phyloP scores from a whole-genome alignment of 805 yeast genomes.

The Metschnikowia arizonensis region DNA sequence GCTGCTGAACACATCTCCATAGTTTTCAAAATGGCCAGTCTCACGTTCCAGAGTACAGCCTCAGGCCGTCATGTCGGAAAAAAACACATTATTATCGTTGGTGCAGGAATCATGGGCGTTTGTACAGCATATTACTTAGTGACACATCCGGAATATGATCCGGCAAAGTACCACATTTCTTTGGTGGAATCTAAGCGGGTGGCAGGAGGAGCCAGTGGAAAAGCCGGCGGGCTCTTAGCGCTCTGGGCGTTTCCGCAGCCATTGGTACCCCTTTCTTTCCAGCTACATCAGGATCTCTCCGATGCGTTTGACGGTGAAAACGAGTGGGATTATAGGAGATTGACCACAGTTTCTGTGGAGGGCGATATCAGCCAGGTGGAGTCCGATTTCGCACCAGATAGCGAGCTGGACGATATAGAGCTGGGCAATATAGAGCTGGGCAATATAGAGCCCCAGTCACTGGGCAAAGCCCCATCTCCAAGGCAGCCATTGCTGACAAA shows the following conservation, averaged over 20 bases:
- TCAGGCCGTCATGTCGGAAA: slow-evolving; percentile 54
- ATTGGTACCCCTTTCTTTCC: slow-evolving; percentile 82
- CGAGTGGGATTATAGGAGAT: slow-evolving; percentile 90
- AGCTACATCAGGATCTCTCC: slow-evolving; percentile 78
- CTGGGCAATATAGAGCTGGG: neutral
- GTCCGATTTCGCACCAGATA: slow-evolving; percentile 16
- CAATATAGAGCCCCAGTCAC: neutral
- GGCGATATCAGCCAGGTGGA: slow-evolving; percentile 57
- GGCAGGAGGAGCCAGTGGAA: slow-evolving; percentile 97
- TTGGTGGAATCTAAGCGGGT: slow-evolving; percentile 85
- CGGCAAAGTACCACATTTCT: slow-evolving; percentile 72
- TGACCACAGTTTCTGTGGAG: slow-evolving; percentile 81
- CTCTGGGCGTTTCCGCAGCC: slow-evolving; percentile 97
- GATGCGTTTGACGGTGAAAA: slow-evolving; percentile 74
- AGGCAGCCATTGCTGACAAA: slow-evolving; percentile 35
- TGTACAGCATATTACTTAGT: slow-evolving; percentile 89
- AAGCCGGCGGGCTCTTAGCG: slow-evolving; percentile 94
- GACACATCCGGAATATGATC: slow-evolving; percentile 74
- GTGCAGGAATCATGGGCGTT: slow-evolving; percentile 95
- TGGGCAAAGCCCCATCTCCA: slow-evolving; percentile 25
- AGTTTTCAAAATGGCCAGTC: slow-evolving; percentile 23
- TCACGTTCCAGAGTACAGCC: slow-evolving; percentile 37
- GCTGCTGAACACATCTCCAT: neutral
- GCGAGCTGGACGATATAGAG: neutral
- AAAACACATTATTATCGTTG: slow-evolving; percentile 77